Conservation (phyloP, 768 basidiomycete species). For the Tremella fuciformis region DNA sequence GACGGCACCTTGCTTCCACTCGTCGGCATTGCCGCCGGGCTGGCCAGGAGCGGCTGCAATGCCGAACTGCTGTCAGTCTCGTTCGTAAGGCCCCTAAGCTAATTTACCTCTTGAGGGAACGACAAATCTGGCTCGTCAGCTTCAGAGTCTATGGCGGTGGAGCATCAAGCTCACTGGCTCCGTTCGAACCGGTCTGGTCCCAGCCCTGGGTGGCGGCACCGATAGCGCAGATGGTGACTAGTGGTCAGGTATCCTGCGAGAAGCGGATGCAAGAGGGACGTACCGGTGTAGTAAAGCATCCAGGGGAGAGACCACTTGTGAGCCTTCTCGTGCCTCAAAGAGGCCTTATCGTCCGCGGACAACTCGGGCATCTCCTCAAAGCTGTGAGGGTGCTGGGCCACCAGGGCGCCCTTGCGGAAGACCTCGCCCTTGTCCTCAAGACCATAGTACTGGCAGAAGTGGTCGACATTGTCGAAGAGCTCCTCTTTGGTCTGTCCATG, state of each 20-base stretch:
- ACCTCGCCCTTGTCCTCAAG: conserved; percentile 26
- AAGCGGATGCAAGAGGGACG: conserved; percentile 31
- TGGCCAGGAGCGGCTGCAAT: conserved; percentile 7
- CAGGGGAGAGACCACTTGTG: conserved; percentile 8
- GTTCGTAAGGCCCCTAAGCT: conserved; percentile 30
- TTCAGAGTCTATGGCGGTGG: conserved; percentile 23
- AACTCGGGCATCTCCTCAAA: conserved; percentile 37
- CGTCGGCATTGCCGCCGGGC: conserved; percentile 43
- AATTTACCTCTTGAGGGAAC: conserved; percentile 46
- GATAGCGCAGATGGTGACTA: conserved; percentile 7
- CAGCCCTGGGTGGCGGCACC: conserved; percentile 38
- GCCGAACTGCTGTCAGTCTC: conserved; percentile 31
- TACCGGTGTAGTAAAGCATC: conserved; percentile 18
- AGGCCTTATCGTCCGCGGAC: conserved; percentile 41
- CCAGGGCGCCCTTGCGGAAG: conserved; percentile 41
- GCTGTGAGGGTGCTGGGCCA: conserved; percentile 42
- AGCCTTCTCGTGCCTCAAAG: conserved; percentile 27
- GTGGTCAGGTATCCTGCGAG: conserved; percentile 12
- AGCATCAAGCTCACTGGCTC: background rate
- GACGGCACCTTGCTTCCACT: conserved; percentile 42
- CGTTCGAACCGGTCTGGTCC: conserved; percentile 19
- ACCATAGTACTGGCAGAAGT: background rate
- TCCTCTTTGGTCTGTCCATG: background rate
- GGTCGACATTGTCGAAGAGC: background rate
- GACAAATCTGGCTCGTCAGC: conserved; percentile 45